Conservation (phyloP, 768 basidiomycete genomes). For the Amanita pallidorosea region DNA sequence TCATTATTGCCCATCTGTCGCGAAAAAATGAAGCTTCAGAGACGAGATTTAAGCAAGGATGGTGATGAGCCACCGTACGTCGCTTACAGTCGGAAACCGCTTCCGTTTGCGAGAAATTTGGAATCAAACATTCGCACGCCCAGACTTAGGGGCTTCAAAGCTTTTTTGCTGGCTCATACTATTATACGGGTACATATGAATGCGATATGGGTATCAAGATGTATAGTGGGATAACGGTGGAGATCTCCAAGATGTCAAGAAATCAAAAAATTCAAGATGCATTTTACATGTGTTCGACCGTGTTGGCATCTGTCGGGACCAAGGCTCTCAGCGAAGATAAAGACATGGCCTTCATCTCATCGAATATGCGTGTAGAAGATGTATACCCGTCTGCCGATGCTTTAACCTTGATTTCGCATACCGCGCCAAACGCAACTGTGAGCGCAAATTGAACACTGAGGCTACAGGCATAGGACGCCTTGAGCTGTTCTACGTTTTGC, state of each 20-base stretch:
- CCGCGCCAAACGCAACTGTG: conserved; percentile 36
- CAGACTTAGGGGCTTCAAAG: neutral
- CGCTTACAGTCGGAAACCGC: neutral
- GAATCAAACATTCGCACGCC: conserved; percentile 2
- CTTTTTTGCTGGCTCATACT: too few relatives aligned
- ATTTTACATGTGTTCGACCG: too few relatives aligned
- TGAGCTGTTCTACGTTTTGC: conserved; percentile 30
- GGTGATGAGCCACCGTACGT: neutral
- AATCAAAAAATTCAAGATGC: too few relatives aligned
- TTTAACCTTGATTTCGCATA: conserved; percentile 48
- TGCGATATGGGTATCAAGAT: too few relatives aligned
- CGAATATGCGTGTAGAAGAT: conserved; percentile 23
- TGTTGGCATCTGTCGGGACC: neutral
- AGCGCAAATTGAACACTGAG: conserved; percentile 33
- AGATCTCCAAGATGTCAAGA: too few relatives aligned
- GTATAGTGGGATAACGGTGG: too few relatives aligned
- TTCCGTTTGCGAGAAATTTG: neutral
- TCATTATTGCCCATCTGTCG: neutral
- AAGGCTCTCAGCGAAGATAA: conserved; percentile 18
- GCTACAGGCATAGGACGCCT: conserved; percentile 47
- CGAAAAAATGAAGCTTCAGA: neutral
- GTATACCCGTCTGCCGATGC: conserved; percentile 23
- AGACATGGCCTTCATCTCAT: conserved; percentile 26
- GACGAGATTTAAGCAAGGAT: neutral
- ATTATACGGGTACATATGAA: neutral